A percentile compares a stretch with the other conserved stretches of the same genome.
Evolutionary conservation across 2,329 filamentous ascomycete species (phyloP).

Genomic region (Colletotrichum trifolii): DNA sequence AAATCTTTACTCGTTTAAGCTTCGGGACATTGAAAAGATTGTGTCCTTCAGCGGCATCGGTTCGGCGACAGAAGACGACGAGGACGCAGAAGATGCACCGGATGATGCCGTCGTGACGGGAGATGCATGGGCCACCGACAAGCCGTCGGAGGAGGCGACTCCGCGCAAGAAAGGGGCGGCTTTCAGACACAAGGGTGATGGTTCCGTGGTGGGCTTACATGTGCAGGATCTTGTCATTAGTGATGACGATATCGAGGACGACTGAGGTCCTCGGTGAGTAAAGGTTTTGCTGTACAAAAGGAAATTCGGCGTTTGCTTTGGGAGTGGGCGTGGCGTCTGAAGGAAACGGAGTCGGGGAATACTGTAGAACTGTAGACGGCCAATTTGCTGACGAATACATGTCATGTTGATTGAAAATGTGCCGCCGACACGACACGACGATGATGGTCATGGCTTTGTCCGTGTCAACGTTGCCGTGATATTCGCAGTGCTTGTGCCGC

Average conservation of each 20-base stretch:
- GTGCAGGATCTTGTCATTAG: slow-evolving; percentile 78
- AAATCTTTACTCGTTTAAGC: slow-evolving; percentile 48
- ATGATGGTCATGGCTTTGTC: too few relatives aligned
- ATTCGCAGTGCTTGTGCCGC: too few relatives aligned
- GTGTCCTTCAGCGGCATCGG: slow-evolving; percentile 73
- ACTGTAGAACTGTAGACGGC: too few relatives aligned
- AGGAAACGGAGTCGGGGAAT: too few relatives aligned
- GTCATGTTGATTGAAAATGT: too few relatives aligned
- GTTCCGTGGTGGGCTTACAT: slow-evolving; percentile 54
- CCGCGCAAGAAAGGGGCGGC: slow-evolving; percentile 59
- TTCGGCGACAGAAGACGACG: slow-evolving; percentile 56
- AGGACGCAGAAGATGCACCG: slow-evolving; percentile 57
- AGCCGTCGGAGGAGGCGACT: slow-evolving; percentile 64
- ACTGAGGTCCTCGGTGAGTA: not conserved
- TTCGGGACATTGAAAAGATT: slow-evolving; percentile 74
- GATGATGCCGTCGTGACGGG: slow-evolving; percentile 47
- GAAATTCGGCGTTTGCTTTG: too few relatives aligned
- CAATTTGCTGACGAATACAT: too few relatives aligned
- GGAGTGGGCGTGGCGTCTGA: too few relatives aligned
- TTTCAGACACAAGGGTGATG: slow-evolving; percentile 47
- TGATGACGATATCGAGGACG: slow-evolving; percentile 87
- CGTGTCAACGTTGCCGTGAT: too few relatives aligned
- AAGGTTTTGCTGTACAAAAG: not conserved
- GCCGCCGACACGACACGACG: too few relatives aligned
- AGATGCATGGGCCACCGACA: slow-evolving; percentile 72